Percentiles rank a stretch among this genome's conserved stretches.
phyloP scores from a whole-genome alignment of 768 basidiomycete species.

The Polyporus arcularius region DNA sequence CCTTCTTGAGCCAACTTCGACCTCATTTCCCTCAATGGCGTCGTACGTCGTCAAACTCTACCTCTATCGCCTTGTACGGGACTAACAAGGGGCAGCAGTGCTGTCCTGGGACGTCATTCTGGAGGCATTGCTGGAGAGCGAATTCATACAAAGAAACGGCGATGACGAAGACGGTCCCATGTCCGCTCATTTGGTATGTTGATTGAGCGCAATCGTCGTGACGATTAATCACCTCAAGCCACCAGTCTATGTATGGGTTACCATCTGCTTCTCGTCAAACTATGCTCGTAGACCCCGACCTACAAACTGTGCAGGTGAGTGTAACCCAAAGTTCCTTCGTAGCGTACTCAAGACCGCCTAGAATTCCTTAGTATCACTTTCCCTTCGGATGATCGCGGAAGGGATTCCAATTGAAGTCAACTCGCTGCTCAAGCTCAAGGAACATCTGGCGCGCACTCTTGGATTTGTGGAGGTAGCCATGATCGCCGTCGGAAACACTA shows the following conservation, averaged over 20 bases:
- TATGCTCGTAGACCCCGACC: conserved; percentile 45
- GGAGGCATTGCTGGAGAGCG: conserved; percentile 59
- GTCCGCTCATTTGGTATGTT: conserved; percentile 44
- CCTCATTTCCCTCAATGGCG: conserved; percentile 69
- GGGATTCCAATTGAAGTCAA: conserved; percentile 55
- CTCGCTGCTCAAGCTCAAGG: conserved; percentile 62
- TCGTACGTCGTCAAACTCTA: conserved; percentile 39
- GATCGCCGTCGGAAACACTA: conserved; percentile 47
- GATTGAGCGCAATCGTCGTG: neutral
- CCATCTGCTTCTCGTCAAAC: conserved; percentile 28
- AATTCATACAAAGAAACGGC: conserved; percentile 42
- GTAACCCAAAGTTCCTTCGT: neutral
- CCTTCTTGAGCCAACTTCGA: conserved; percentile 68
- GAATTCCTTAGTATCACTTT: conserved; percentile 58
- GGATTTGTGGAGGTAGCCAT: conserved; percentile 58
- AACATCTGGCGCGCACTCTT: conserved; percentile 44
- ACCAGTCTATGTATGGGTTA: conserved; percentile 48
- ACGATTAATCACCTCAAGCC: neutral
- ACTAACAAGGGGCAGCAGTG: conserved; percentile 38
- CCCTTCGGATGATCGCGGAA: conserved; percentile 67
- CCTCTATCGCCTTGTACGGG: neutral
- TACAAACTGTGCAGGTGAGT: conserved; percentile 47
- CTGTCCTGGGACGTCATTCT: conserved; percentile 65
- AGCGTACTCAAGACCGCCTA: conserved; percentile 26
- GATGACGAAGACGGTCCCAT: conserved; percentile 41